These are phyloP conservation scores for Lanmaoa rubissima DNA, from an alignment of 768 basidiomycete genomes.

Conservation along the genomic window DNA sequence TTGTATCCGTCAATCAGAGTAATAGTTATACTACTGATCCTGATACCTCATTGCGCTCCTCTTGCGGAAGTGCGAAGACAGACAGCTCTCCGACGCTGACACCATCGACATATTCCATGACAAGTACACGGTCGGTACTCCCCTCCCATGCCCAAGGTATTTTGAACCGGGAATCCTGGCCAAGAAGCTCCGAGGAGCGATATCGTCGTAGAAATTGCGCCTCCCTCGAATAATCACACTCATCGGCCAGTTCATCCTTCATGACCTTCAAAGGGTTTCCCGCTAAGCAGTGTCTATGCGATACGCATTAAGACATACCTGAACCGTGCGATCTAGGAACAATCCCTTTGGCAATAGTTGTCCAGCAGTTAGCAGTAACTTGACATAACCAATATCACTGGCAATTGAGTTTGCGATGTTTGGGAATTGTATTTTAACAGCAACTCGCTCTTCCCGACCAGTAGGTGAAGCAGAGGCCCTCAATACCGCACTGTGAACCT, in stretches of 20 bases:
- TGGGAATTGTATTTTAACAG: constrained; percentile 94
- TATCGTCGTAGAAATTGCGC: constrained; percentile 69
- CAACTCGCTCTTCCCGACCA: constrained; percentile 55
- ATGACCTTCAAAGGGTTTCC: constrained; percentile 56
- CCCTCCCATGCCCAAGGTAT: constrained; percentile 86
- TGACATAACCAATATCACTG: constrained; percentile 85
- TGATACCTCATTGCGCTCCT: constrained; percentile 70
- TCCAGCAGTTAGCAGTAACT: constrained; percentile 76
- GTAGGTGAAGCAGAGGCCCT: constrained; percentile 51
- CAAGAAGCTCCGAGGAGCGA: constrained; percentile 46
- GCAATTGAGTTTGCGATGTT: constrained; percentile 84
- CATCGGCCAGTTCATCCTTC: constrained; percentile 86
- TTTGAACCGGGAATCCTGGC: constrained; percentile 64
- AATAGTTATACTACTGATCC: neutral
- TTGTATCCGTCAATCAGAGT: neutral
- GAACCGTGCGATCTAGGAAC: constrained; percentile 85
- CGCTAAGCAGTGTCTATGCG: neutral
- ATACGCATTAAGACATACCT: constrained; percentile 38
- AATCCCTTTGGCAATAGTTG: constrained; percentile 82
- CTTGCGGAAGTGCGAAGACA: constrained; percentile 54
- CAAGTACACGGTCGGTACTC: constrained; percentile 79
- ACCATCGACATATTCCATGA: constrained; percentile 85
- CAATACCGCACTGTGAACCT: constrained; percentile 82
- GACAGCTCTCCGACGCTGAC: constrained; percentile 71
- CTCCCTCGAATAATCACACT: constrained; percentile 88